Conservation (phyloP, 1,139 yeast genomes). For the Diutina scorzettiae region DNA sequence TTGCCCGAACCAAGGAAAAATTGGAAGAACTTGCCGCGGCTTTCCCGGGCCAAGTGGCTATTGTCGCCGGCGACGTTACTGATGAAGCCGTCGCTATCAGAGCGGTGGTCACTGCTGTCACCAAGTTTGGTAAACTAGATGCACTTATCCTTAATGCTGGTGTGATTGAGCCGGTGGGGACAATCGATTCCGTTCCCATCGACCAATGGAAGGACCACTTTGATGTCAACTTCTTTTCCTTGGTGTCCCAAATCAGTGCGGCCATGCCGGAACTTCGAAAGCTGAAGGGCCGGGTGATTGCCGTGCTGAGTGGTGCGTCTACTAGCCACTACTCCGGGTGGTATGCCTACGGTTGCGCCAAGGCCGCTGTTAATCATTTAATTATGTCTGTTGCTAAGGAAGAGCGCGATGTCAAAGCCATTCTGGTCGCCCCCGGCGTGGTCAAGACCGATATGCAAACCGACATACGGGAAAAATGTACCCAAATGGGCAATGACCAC, state of each 20-base stretch:
- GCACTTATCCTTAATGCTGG: conserved; percentile 84
- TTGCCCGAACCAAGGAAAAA: conserved; percentile 51
- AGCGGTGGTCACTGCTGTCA: conserved; percentile 37
- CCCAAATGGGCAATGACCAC: conserved; percentile 45
- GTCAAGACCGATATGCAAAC: conserved; percentile 83
- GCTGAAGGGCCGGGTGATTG: conserved; percentile 49
- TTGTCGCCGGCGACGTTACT: conserved; percentile 60
- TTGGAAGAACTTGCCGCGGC: conserved; percentile 30
- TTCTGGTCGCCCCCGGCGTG: conserved; percentile 86
- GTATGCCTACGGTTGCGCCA: conserved; percentile 85
- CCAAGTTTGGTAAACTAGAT: conserved; percentile 49
- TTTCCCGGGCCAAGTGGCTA: conserved; percentile 41
- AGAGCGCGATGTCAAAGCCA: conserved; percentile 44
- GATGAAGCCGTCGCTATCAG: conserved; percentile 22
- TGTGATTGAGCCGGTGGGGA: conserved; percentile 65
- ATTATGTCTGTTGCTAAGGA: conserved; percentile 56
- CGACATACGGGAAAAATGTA: conserved; percentile 53
- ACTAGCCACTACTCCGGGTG: conserved; percentile 52
- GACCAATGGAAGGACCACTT: conserved; percentile 52
- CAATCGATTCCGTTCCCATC: conserved; percentile 37
- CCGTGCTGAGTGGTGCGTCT: conserved; percentile 84
- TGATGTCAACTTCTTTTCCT: conserved; percentile 71
- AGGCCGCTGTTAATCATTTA: conserved; percentile 79
- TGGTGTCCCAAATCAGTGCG: conserved; percentile 46
- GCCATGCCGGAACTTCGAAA: conserved; percentile 50